Percentiles rank a stretch among this genome's conserved stretches.
These are phyloP conservation scores for Dioszegia hungarica DNA, from an alignment of 768 basidiomycete genomes.

Conservation along the genomic window DNA sequence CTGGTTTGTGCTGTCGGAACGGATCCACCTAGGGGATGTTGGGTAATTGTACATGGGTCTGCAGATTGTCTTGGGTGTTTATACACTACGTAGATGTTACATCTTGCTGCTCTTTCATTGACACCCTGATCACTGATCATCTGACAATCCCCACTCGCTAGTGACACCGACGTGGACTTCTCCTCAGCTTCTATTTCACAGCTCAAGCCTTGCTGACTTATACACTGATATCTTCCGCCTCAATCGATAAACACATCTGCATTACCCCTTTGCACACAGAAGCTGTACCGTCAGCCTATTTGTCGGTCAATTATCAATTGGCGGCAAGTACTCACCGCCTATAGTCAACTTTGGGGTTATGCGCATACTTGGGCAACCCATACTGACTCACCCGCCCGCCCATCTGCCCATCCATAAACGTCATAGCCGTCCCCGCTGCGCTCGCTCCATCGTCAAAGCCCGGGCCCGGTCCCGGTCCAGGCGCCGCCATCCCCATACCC, in stretches of 20 bases:
- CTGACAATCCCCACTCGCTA: too few relatives aligned
- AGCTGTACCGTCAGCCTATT: constrained; percentile 12
- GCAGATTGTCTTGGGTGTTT: too few relatives aligned
- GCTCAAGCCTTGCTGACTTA: too few relatives aligned
- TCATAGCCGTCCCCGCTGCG: constrained; percentile 29
- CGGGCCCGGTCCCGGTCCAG: not conserved
- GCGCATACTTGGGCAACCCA: constrained; percentile 37
- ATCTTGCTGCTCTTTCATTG: too few relatives aligned
- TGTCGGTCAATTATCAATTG: not conserved
- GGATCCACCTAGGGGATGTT: too few relatives aligned
- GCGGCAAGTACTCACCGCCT: constrained; percentile 19
- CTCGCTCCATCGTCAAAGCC: constrained; percentile 36
- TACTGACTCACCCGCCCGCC: constrained; percentile 38
- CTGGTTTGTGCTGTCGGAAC: too few relatives aligned
- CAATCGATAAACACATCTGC: constrained; percentile 40
- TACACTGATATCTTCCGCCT: not conserved
- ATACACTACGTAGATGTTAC: too few relatives aligned
- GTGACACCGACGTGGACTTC: too few relatives aligned
- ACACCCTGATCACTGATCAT: too few relatives aligned
- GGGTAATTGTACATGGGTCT: too few relatives aligned
- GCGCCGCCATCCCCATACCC: constrained; percentile 1
- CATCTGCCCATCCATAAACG: constrained; percentile 40
- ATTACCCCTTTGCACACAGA: constrained; percentile 40
- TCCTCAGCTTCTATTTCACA: too few relatives aligned
- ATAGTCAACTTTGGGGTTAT: constrained; percentile 34